Evolutionary conservation across 2,329 filamentous ascomycete genomes (phyloP).

Genomic region (Alternaria atra): DNA sequence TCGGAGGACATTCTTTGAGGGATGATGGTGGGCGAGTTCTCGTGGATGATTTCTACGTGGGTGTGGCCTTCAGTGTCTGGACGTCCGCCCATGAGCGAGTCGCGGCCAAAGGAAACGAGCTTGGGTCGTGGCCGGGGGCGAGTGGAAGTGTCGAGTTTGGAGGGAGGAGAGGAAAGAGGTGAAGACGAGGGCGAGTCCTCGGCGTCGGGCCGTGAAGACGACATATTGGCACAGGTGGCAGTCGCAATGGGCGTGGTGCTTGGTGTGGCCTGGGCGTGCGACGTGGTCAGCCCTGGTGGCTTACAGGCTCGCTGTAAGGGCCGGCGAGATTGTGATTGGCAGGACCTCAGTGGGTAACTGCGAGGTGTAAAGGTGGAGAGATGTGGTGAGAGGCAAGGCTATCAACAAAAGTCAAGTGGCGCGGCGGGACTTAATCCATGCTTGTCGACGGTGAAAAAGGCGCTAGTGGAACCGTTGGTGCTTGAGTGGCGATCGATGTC

Average conservation of each 20-base stretch:
- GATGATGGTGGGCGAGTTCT: conserved; percentile 47
- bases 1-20: conserved; percentile 42
- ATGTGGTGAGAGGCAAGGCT: conserved; percentile 18
- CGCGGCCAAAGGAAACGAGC: conserved; percentile 48
- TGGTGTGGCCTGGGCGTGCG: conserved; percentile 21
- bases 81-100: conserved; percentile 31
- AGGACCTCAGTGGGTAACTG: conserved; percentile 11
- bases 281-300: conserved; percentile 23
- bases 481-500: not conserved
- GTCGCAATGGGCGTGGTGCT: conserved; percentile 16
- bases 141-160: conserved; percentile 29
- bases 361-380: conserved; percentile 10
- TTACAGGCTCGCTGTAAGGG: conserved; percentile 13
- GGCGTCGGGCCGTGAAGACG: conserved; percentile 13
- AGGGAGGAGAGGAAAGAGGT: conserved; percentile 24
- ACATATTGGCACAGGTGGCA: conserved; percentile 18
- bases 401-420: conserved; percentile 7
- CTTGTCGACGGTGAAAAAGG: conserved; percentile 5
- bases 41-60: conserved; percentile 42
- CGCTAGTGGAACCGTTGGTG: conserved; percentile 14
- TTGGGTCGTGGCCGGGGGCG: conserved; percentile 38
- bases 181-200: conserved; percentile 24
- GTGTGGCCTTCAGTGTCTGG: conserved; percentile 26
- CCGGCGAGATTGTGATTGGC: conserved; percentile 24
- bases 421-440: conserved; percentile 7